Evolutionary conservation across 2,329 filamentous ascomycete genomes (phyloP), one percentile per base, ranked within the genome.

Genomic region (Aureobasidium vineae): DNA sequence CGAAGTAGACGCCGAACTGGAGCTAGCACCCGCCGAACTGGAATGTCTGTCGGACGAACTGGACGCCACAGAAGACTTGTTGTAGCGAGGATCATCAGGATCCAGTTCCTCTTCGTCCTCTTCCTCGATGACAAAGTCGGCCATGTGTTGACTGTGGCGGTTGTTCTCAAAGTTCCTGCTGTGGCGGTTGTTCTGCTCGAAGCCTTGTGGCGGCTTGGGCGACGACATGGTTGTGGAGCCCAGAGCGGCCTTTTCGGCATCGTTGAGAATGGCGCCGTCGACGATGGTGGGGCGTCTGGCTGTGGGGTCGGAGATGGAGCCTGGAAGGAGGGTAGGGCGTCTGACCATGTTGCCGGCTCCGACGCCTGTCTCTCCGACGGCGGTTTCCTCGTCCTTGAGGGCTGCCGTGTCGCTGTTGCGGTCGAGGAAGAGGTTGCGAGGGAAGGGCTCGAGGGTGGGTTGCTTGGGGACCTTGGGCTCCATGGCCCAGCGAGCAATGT

Each of bases 401-500:
- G 54, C 40, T n/a, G 38, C 54, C 2, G 23, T 31, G 1, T 59
- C 54, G 23, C 16, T 43, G 28, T 33, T 61, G 43, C 57, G 57
- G 31, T 66, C 71, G 36, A 71, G 56, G 45, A 72, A 69, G 15
- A 72, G 65, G 21, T 68, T 54, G 41, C 70, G 71, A 19, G 64
- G 67, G 49, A 73, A 73, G 4, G 71, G 71, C 33, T 71, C 70
- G 3, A 70, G 69, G 10, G 71, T 73, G 5, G 41, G 57, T 47
- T 70, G 50, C 36, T 70, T 70, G 13, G 71, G 71, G 11, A 73
- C 70, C 11, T 69, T 66, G 31, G 69, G 68, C 41, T 72, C 70
- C 10, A 69, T 70, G 3, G 71, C 71, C 71, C 70, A 73, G 26
- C 71, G 70, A 66, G 69, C 71, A 28, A 73, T 69, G 26, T 73